Evolutionary conservation across 2,329 filamentous ascomycete species (phyloP).

Genomic region (Neodidymelliopsis sp.): DNA sequence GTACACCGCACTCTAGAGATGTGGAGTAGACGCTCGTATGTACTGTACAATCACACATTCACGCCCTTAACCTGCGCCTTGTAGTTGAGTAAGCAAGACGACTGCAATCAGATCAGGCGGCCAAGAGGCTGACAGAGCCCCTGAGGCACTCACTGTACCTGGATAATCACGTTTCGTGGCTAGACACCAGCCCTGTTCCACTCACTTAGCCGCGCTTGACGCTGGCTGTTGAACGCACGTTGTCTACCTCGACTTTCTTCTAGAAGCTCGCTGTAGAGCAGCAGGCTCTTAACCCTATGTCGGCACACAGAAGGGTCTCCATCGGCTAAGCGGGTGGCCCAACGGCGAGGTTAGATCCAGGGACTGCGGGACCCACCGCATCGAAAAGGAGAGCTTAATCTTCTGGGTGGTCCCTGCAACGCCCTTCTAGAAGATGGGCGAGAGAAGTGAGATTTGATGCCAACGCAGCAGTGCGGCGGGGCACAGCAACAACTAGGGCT

Average conservation of each 20-base stretch:
- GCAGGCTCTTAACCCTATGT: conserved; percentile 1
- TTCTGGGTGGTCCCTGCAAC: conserved; percentile 17
- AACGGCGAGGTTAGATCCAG: conserved; percentile 21
- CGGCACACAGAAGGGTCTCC: conserved; percentile 8
- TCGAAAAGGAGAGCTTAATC: conserved; percentile 21
- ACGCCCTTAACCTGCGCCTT: too few relatives aligned
- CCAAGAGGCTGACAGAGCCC: too few relatives aligned
- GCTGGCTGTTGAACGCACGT: too few relatives aligned
- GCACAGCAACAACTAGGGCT: conserved; percentile 7
- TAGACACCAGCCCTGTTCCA: too few relatives aligned
- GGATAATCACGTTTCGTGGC: too few relatives aligned
- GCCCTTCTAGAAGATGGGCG: conserved; percentile 5
- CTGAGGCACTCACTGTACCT: too few relatives aligned
- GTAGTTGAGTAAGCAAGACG: too few relatives aligned
- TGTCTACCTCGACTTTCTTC: conserved; percentile 5
- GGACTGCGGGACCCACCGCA: conserved; percentile 12
- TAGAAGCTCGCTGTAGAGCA: conserved; percentile 2
- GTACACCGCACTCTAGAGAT: too few relatives aligned
- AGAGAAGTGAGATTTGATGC: conserved; percentile 13
- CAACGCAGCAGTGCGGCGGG: conserved; percentile 12
- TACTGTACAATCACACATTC: too few relatives aligned
- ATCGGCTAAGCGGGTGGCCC: conserved; percentile 15
- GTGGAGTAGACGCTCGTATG: too few relatives aligned
- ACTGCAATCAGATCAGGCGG: too few relatives aligned
- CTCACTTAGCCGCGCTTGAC: too few relatives aligned